Evolutionary conservation across 2,329 filamentous ascomycete species (phyloP).

Genomic region (Helotiales sp.): DNA sequence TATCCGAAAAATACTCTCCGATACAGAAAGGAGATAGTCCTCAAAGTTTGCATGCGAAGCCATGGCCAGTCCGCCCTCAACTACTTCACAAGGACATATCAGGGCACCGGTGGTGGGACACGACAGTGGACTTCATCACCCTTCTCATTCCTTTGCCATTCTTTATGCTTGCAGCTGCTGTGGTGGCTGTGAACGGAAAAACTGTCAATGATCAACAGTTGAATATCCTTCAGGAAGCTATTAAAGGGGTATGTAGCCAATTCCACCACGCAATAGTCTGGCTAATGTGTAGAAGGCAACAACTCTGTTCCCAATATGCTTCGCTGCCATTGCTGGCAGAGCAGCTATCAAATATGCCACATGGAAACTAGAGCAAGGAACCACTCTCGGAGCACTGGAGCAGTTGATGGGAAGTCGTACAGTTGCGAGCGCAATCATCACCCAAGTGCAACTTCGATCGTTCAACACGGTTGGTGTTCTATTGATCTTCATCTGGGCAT

Average conservation of each 20-base stretch:
- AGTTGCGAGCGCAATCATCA: slow-evolving; percentile 29
- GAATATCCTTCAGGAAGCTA: slow-evolving; percentile 17
- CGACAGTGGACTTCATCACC: slow-evolving; percentile 18
- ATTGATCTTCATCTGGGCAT: slow-evolving; percentile 32
- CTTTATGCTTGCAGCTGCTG: slow-evolving; percentile 20
- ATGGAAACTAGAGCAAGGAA: slow-evolving; percentile 33
- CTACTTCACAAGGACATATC: slow-evolving; percentile 14
- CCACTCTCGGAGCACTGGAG: slow-evolving; percentile 30
- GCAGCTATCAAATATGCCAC: slow-evolving; percentile 28
- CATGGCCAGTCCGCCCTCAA: slow-evolving; percentile 26
- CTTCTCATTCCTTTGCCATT: slow-evolving; percentile 25
- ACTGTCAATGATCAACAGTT: slow-evolving; percentile 13
- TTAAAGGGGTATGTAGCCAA: slow-evolving; percentile 22
- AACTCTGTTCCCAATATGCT: slow-evolving; percentile 35
- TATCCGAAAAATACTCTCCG: slow-evolving; percentile 17
- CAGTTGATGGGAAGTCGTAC: slow-evolving; percentile 36
- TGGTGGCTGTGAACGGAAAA: slow-evolving; percentile 20
- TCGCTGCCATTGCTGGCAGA: slow-evolving; percentile 32
- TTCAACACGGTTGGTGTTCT: slow-evolving; percentile 30
- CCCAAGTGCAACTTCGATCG: slow-evolving; percentile 29
- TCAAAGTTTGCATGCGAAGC: slow-evolving; percentile 21
- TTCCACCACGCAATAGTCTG: not conserved
- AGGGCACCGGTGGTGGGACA: slow-evolving; percentile 21
- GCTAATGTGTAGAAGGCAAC: slow-evolving; percentile 15
- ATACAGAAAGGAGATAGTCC: slow-evolving; percentile 10